Percentiles rank a stretch among this genome's conserved stretches.
These are phyloP conservation scores for Silene uniflora DNA, from an alignment of 148 eudicot species.

Conservation along the genomic window DNA sequence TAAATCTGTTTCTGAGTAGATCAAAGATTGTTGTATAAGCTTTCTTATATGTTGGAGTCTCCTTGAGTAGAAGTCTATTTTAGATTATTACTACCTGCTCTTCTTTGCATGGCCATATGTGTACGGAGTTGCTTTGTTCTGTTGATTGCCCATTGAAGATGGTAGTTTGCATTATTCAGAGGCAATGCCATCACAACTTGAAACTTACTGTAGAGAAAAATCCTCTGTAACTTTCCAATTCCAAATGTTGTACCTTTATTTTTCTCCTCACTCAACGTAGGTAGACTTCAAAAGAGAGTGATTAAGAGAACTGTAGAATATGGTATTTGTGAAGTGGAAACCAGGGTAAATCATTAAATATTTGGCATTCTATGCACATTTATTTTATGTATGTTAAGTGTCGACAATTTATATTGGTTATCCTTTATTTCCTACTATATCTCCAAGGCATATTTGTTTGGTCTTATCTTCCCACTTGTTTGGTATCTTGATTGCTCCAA, in stretches of 20 bases:
- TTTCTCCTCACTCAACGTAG: not conserved
- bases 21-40: not conserved
- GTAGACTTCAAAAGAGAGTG: not conserved
- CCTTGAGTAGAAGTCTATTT: not conserved
- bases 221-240: not conserved
- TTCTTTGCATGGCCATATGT: not conserved
- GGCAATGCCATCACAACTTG: not conserved
- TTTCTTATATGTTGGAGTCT: not conserved
- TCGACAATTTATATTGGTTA: not conserved
- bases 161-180: not conserved
- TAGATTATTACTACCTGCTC: not conserved
- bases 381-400: not conserved
- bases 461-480: not conserved
- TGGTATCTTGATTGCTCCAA: conserved; percentile 7
- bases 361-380: not conserved
- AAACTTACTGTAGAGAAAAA: not conserved
- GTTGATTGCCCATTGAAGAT: not conserved
- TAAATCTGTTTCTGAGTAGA: conserved; percentile 1
- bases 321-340: too few relatives aligned
- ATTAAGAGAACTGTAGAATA: not conserved
- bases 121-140: not conserved
- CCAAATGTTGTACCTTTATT: not conserved
- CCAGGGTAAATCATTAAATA: too few relatives aligned
- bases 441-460: conserved; percentile 5
- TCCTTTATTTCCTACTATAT: not conserved